Percentiles rank a stretch among this genome's conserved stretches.
phyloP scores from a whole-genome alignment of 2,329 filamentous ascomycete genomes.

The Hyphodiscus sp. region DNA sequence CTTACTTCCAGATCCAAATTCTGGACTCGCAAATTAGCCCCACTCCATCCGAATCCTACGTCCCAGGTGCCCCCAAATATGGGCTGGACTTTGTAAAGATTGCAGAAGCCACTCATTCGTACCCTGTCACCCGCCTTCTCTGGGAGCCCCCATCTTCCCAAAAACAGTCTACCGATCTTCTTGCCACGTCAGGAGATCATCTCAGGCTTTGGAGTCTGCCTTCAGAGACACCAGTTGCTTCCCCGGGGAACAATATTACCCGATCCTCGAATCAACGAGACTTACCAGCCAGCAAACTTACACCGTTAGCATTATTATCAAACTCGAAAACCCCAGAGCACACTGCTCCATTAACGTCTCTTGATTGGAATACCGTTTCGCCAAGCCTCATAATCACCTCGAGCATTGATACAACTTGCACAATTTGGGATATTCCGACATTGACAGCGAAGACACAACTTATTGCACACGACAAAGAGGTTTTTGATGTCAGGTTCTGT shows the following conservation, averaged over 20 bases:
- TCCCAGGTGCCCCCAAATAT: conserved; percentile 64
- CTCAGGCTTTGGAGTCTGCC: conserved; percentile 90
- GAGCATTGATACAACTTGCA: conserved; percentile 98
- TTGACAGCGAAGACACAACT: conserved; percentile 96
- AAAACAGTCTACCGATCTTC: conserved; percentile 89
- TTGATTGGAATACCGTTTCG: conserved; percentile 97
- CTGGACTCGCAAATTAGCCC: conserved; percentile 76
- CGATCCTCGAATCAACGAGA: conserved; percentile 54
- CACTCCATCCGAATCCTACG: conserved; percentile 61
- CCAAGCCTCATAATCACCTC: conserved; percentile 97
- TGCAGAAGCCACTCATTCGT: conserved; percentile 95
- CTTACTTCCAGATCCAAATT: conserved; percentile 77
- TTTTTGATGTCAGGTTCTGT: conserved; percentile 97
- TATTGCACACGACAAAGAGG: conserved; percentile 98
- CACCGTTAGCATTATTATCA: conserved; percentile 83
- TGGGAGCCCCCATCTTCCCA: conserved; percentile 95
- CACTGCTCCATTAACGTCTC: conserved; percentile 88
- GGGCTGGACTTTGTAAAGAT: conserved; percentile 87
- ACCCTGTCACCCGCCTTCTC: conserved; percentile 87
- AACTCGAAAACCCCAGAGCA: conserved; percentile 99
- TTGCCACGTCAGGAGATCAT: conserved; percentile 93
- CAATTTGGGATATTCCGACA: conserved; percentile 98
- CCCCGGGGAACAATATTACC: conserved; percentile 60
- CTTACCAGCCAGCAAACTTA: conserved; percentile 68
- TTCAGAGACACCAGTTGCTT: conserved; percentile 49